phyloP scores from a whole-genome alignment of 2,329 filamentous ascomycete genomes.

The Botrytis sinoallii region DNA sequence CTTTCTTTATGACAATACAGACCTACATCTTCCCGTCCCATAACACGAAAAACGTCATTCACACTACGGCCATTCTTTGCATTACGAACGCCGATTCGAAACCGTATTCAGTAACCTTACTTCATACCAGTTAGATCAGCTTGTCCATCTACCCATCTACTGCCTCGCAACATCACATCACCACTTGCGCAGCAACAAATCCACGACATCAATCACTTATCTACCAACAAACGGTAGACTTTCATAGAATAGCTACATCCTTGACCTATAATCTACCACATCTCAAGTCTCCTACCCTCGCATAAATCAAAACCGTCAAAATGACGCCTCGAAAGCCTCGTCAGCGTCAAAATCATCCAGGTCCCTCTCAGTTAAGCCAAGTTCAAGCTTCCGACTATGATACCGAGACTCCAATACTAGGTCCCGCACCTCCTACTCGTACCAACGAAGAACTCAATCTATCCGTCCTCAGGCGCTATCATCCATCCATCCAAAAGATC shows the following conservation, averaged over 20 bases:
- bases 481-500: constrained; percentile 69
- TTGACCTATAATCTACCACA: background rate
- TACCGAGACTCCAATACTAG: constrained; percentile 43
- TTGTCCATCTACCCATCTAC: background rate
- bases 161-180: background rate
- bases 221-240: background rate
- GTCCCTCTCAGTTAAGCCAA: constrained; percentile 33
- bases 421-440: constrained; percentile 43
- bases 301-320: constrained; percentile 1
- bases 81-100: background rate
- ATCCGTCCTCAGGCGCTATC: constrained; percentile 76
- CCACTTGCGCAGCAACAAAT: background rate
- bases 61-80: background rate
- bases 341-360: constrained; percentile 36
- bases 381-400: constrained; percentile 53
- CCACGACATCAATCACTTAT: background rate
- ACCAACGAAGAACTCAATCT: constrained; percentile 87
- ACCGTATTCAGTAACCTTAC: too few relatives aligned
- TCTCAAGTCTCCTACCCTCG: background rate
- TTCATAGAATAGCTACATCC: background rate
- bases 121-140: background rate
- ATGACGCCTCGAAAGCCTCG: constrained; percentile 43
- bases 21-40: too few relatives aligned
- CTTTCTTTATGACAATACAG: background rate
- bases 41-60: background rate